These are phyloP conservation scores for Nakazawaea ernobii DNA, from an alignment of 805 yeast species.

Conservation along the genomic window DNA sequence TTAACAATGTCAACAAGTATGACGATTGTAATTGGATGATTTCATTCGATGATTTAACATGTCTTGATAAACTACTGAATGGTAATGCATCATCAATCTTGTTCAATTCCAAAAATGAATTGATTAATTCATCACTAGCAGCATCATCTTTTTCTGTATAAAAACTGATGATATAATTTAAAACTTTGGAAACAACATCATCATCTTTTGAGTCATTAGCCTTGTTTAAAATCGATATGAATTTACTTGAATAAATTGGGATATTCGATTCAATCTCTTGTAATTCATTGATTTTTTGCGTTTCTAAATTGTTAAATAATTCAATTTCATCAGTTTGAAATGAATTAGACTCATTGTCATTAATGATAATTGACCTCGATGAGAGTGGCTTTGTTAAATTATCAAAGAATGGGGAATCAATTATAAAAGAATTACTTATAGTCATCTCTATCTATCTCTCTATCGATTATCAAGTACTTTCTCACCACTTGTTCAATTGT, in stretches of 20 bases:
- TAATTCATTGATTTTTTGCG: background rate
- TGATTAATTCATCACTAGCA: background rate
- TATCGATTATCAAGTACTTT: background rate
- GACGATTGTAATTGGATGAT: constrained; percentile 51
- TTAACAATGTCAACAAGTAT: constrained; percentile 46
- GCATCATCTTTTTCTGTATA: background rate
- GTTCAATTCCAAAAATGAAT: constrained; percentile 35
- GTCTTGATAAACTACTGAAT: constrained; percentile 44
- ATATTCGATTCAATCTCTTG: background rate
- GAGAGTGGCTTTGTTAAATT: constrained; percentile 1
- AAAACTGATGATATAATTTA: constrained; percentile 24
- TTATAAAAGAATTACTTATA: background rate
- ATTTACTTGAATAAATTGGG: constrained; percentile 3
- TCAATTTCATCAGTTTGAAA: constrained; percentile 1
- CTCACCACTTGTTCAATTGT: too few species aligned
- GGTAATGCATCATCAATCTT: constrained; percentile 41
- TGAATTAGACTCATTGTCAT: background rate
- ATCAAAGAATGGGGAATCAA: constrained; percentile 6
- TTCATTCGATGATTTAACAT: constrained; percentile 50
- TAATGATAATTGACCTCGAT: background rate
- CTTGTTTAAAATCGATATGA: constrained; percentile 8
- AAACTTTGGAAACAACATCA: constrained; percentile 10
- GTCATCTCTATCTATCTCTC: background rate
- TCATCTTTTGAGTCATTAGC: background rate
- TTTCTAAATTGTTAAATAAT: background rate